Base-by-base conservation (phyloP, 305 asterid genomes). In the Solanum hybrid region DNA sequence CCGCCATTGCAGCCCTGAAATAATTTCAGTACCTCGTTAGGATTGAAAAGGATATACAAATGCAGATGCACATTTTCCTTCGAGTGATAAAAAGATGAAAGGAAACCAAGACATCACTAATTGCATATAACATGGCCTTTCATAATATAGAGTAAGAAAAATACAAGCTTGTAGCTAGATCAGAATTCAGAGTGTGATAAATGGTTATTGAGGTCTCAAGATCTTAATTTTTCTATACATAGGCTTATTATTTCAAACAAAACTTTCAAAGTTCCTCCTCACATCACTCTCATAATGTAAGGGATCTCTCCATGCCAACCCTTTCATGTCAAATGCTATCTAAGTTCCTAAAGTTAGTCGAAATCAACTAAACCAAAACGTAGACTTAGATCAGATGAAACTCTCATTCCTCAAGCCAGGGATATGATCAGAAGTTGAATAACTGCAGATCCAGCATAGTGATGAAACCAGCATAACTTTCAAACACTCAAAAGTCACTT, bases 1-100 rank as follows among this genome's bases (percentile, higher is more conserved):
- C 95, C 29, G 99, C 99, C 99, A 97, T 97, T 57, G 78, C 90
- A 76, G 61, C 88, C 95, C 98, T 95, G 96, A 89, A 95, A 95
- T 79, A 91, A 87, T 90, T 89, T 77, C 86, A 64, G 85, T 83
- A 42, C 77, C n/a, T 79, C n/a, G 31, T 91, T 86, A 92, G 64
- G 76, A 33, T 22, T 22, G 88, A 33, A 85, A 85, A 85, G 8
- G 29, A 31, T 57, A 57, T 85, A 24, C 13, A 57, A 71, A 85
- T 22, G 74, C 33, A 57, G n/a, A 57, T 57, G 46, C 77, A 85
- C 77, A 37, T 29, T 57, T 57, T 85, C 46, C 22, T 84, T n/a
- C 34, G 1, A 57, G n/a, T 57, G 42, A 22, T 4, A 5, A 31
- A 31, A 10, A 57, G 77, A 57, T 34, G n/a, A 33, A 57, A 7